These are phyloP conservation scores for Luffa acutangula DNA, from an alignment of 306 rosid genomes.

Conservation along the genomic window DNA sequence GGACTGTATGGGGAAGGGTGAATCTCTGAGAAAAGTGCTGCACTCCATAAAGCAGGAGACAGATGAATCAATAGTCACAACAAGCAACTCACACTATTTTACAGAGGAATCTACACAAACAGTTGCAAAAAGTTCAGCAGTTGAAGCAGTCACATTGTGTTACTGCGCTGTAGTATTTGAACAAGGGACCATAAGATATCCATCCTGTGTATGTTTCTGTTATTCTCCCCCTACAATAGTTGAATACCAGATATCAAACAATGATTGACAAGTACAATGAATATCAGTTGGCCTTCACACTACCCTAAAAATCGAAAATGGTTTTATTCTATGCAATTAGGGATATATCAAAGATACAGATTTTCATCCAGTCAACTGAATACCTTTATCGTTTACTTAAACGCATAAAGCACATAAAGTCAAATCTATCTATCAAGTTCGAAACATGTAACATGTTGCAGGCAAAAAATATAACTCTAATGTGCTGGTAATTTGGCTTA, in stretches of 20 bases:
- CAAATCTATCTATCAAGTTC: background rate
- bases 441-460: background rate
- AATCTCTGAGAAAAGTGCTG: background rate
- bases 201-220: constrained; percentile 73
- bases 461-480: background rate
- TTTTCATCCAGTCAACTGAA: background rate
- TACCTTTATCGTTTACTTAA: background rate
- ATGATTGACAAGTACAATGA: background rate
- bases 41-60: background rate
- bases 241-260: constrained; percentile 10
- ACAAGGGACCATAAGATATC: constrained; percentile 93
- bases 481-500: background rate
- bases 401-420: background rate
- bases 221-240: constrained; percentile 65
- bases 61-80: constrained; percentile 16
- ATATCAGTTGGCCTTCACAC: background rate
- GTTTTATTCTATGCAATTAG: background rate
- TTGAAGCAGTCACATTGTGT: constrained; percentile 21
- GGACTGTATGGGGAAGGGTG: background rate
- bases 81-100: constrained; percentile 15
- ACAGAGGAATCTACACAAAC: constrained; percentile 22
- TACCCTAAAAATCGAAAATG: background rate
- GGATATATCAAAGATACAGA: background rate
- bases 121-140: constrained; percentile 16
- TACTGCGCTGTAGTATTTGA: constrained; percentile 76